Evolutionary conservation across 2,329 filamentous ascomycete genomes (phyloP).

Genomic region (Cordyceps tenuipes): DNA sequence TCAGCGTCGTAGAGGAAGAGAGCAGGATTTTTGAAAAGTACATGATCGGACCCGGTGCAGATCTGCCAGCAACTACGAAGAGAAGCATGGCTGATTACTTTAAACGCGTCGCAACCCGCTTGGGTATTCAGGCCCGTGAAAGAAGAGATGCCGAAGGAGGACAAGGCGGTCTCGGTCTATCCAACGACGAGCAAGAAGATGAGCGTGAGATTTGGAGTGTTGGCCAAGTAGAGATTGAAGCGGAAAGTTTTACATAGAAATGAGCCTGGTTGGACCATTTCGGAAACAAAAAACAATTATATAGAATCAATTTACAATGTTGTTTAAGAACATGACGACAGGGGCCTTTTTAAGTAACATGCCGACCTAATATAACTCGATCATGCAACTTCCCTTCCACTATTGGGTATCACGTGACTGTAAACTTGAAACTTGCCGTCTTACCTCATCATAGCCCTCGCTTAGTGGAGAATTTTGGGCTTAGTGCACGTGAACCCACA

Average conservation of each 20-base stretch:
- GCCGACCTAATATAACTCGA: too few relatives aligned
- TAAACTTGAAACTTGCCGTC: conserved; percentile 3
- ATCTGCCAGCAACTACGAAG: conserved; percentile 64
- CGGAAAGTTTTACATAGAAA: conserved; percentile 44
- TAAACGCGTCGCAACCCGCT: conserved; percentile 76
- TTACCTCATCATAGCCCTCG: conserved; percentile 31
- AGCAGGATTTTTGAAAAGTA: conserved; percentile 84
- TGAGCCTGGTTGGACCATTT: not conserved
- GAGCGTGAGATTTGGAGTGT: conserved; percentile 95
- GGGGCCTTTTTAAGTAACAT: not conserved
- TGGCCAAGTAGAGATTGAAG: conserved; percentile 72
- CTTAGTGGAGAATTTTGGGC: conserved; percentile 27
- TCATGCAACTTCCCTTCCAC: too few relatives aligned
- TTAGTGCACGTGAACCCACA: conserved; percentile 35
- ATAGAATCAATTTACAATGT: not conserved
- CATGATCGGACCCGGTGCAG: conserved; percentile 59
- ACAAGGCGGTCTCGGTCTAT: conserved; percentile 73
- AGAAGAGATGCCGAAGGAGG: conserved; percentile 87
- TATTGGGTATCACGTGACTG: conserved; percentile 18
- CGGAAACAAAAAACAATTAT: not conserved
- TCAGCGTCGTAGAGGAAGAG: conserved; percentile 84
- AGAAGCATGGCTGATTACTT: conserved; percentile 96
- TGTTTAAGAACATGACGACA: not conserved
- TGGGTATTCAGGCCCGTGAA: conserved; percentile 83
- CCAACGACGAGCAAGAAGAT: conserved; percentile 87